Evolutionary conservation across 2,329 filamentous ascomycete genomes (phyloP).

Genomic region (Colletotrichum simmondsii): DNA sequence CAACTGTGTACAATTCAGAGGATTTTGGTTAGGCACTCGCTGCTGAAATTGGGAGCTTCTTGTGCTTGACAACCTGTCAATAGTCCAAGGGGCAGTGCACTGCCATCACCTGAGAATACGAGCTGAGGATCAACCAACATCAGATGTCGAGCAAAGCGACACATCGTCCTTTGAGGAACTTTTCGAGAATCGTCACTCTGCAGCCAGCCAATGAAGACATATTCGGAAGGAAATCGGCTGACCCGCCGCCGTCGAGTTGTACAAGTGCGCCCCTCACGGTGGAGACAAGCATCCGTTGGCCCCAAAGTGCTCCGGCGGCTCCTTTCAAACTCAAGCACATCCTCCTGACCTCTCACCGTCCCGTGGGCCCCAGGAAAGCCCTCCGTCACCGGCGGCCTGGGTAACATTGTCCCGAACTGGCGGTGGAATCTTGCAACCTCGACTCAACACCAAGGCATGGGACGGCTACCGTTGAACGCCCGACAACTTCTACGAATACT

Average conservation of each 20-base stretch:
- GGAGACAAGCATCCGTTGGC: neutral
- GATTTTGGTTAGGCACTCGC: neutral
- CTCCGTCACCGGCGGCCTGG: slow-evolving; percentile 23
- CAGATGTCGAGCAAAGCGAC: neutral
- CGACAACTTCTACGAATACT: neutral
- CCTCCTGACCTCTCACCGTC: slow-evolving; percentile 5
- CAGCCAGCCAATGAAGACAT: neutral
- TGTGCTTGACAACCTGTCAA: neutral
- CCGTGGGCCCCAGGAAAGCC: neutral
- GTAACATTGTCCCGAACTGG: slow-evolving; percentile 21
- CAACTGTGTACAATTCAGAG: neutral
- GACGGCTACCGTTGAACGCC: neutral
- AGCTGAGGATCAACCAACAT: neutral
- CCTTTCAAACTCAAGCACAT: neutral
- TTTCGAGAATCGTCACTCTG: neutral
- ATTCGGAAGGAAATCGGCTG: slow-evolving; percentile 1
- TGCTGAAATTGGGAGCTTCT: neutral
- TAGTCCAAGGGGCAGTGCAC: neutral
- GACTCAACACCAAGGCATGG: slow-evolving; percentile 10
- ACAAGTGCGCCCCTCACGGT: neutral
- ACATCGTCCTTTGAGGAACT: slow-evolving; percentile 1
- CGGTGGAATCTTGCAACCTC: slow-evolving; percentile 26
- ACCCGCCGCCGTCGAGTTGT: neutral
- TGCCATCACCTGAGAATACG: neutral
- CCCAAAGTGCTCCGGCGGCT: neutral